Evolutionary conservation across 1,139 yeast genomes (phyloP).

Genomic region (Lodderomyces theae): DNA sequence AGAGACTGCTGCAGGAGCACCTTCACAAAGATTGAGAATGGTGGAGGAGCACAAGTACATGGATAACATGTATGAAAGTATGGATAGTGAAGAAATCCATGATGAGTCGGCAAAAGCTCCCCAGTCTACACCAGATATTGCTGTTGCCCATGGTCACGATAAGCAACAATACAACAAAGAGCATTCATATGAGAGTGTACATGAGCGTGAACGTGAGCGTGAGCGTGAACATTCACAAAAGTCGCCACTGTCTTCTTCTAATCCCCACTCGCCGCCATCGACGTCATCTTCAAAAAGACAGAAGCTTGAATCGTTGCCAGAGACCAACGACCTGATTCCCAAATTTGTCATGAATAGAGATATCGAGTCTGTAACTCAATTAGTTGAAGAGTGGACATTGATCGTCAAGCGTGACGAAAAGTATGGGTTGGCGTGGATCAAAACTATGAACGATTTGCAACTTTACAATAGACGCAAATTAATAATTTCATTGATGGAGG

Average conservation of each 20-base stretch:
- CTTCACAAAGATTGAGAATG: background rate
- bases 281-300: slow-evolving; percentile 9
- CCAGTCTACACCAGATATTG: too few species aligned
- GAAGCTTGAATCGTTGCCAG: slow-evolving; percentile 11
- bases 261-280: background rate
- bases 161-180: background rate
- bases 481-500: slow-evolving; percentile 14
- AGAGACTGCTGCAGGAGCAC: background rate
- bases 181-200: too few species aligned
- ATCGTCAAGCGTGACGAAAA: slow-evolving; percentile 11
- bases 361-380: slow-evolving; percentile 14
- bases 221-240: background rate
- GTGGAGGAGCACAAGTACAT: background rate
- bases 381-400: slow-evolving; percentile 17
- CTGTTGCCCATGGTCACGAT: too few species aligned
- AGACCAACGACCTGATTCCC: slow-evolving; percentile 11
- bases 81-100: slow-evolving; percentile 28
- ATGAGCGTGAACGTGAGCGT: too few species aligned
- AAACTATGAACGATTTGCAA: slow-evolving; percentile 12
- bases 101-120: too few species aligned
- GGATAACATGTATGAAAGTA: slow-evolving; percentile 1
- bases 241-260: too few species aligned
- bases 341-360: slow-evolving; percentile 14
- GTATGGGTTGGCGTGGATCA: slow-evolving; percentile 17
- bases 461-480: slow-evolving; percentile 13